These are phyloP conservation scores for Coprinopsis marcescibilis DNA, from an alignment of 768 basidiomycete genomes.

Conservation along the genomic window DNA sequence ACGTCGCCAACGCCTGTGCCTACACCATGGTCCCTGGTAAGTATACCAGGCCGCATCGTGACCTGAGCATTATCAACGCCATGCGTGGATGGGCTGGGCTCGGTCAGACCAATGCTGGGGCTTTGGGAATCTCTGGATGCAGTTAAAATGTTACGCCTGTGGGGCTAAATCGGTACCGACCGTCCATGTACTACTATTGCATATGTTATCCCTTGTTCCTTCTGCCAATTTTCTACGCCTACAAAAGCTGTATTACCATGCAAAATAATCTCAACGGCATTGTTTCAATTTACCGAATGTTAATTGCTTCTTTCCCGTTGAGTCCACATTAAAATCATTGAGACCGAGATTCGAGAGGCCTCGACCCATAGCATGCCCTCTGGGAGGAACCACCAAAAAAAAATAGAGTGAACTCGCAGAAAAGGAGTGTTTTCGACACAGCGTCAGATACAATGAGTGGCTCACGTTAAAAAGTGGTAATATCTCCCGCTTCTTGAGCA, in stretches of 20 bases:
- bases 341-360: neutral
- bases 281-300: neutral
- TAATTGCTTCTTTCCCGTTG: neutral
- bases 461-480: too few species aligned
- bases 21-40: constrained; percentile 8
- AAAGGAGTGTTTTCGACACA: too few species aligned
- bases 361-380: too few species aligned
- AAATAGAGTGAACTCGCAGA: too few species aligned
- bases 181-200: neutral
- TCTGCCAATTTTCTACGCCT: too few species aligned
- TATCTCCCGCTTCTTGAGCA: too few species aligned
- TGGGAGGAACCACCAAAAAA: too few species aligned
- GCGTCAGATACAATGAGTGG: too few species aligned
- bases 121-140: constrained; percentile 6
- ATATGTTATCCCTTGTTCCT: neutral
- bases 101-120: neutral
- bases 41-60: constrained; percentile 10
- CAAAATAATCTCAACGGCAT: neutral
- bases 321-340: neutral
- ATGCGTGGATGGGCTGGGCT: constrained; percentile 10
- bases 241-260: too few species aligned
- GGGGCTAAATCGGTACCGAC: too few species aligned
- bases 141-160: neutral
- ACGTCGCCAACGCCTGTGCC: constrained; percentile 1
- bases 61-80: constrained; percentile 9